Evolutionary conservation across 257 asterid species (phyloP), one percentile per base, ranked within the genome.

Genomic region (Solanum lycopersicoides): DNA sequence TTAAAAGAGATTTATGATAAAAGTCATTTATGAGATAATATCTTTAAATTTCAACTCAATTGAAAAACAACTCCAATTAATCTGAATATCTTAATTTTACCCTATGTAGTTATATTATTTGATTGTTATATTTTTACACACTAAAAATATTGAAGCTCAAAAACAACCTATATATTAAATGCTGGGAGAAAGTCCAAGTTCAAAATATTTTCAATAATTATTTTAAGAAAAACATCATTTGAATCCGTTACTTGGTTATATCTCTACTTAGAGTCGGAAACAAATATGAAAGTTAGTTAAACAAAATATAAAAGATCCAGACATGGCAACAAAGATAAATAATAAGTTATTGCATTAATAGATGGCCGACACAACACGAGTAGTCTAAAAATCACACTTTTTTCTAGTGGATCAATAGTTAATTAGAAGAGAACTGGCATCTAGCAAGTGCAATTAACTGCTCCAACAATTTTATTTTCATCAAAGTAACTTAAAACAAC

Each of bases 391-490:
- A 21, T 23, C 59, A 74, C 21, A 1, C 12, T 16, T 11, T 37
- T 73, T 7, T 73, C 42, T 9, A 23, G 45, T 74, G 34, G n/a
- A n/a, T n/a, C n/a, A n/a, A n/a, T n/a, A n/a, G n/a, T n/a, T n/a
- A n/a, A n/a, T n/a, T n/a, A n/a, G n/a, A 87, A 90, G 86, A 86
- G 47, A 83, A 87, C 82, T 87, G 91, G 50, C 74, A 75, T 88
- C 83, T 83, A 66, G 90, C 82, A 83, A 83, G 45, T 75, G 65
- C 72, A 86, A 47, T 80, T 20, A 66, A n/a, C 79, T 30, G 50
- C 21, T 60, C 83, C 83, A 50, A 80, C 39, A 7, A 1, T 80
- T 50, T 47, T 47, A 50, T 30, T 10, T 5, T 47, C 69, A 80
- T 77, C 35, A 76, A 41, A n/a, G 60, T 13, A 76, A 76, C 59